Base-by-base conservation (phyloP, 345 rosid genomes). In the Laguncularia racemosa region DNA sequence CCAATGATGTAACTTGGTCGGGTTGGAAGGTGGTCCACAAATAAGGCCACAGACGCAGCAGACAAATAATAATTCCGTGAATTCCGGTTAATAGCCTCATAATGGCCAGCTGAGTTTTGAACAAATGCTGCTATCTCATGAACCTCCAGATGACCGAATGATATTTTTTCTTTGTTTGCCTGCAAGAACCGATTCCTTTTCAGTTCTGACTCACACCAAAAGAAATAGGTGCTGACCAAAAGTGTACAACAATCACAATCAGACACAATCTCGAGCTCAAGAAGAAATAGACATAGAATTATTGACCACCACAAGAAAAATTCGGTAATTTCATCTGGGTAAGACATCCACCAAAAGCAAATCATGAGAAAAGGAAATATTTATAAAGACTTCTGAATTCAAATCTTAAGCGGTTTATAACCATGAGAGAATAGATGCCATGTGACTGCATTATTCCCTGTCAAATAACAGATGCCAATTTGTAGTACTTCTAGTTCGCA, bases 41-140 rank as follows among this genome's bases (percentile, higher is more conserved):
- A 95, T 75, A 95, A 73, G 61, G 96, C 91, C 73, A 88, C 93
- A 0, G 99, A 95, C 76, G 88, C 99, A 50, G 93, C 67, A 62
- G 99, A 95, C 55, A 95, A 73, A 67, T 88, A 95, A 76, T 80
- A 88, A 68, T 81, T 84, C 15, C 72, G 74, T 76, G 79, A 76
- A 73, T 73, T 84, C 66, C 93, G 71, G 70, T 69, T 84, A 59
- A 95, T 83, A 12, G 97, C 99, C 73, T 88, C 95, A 0, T 90
- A 95, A 66, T 90, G 79, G 59, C 95, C 97, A 12, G 79, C 64
- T 38, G 81, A 66, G 60, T 88, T 88, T 44, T 79, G 83, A 64
- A 95, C 89, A 76, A 95, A 95, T 43, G 96, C 99, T 53, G 96
- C 99, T 55, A 84, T 79, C 75, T 88, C 95, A 59, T 85, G 97